Base-by-base conservation (phyloP, 1,284 basidiomycete genomes). In the Schizophyllum amplum region DNA sequence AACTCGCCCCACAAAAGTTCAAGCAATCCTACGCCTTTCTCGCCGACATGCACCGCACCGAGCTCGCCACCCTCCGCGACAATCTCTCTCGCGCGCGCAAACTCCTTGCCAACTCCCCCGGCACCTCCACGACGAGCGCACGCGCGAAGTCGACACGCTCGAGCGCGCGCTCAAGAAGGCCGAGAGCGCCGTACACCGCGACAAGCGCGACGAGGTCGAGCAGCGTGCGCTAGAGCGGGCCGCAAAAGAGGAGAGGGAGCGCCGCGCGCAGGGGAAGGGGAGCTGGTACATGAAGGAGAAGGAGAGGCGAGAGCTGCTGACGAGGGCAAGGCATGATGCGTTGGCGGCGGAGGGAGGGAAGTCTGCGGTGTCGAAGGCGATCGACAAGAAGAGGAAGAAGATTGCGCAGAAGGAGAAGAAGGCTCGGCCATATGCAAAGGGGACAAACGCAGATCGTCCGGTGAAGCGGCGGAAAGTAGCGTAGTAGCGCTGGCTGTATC, bases 311-410 rank as follows among this genome's bases (percentile, higher is more conserved):
- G 80, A 87, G 55, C 64, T 93, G 21, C 66, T 94, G 0, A 72
- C 83, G 58, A 82, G 85, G 58, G 89, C 92, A 13, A 80, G 85
- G 59, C 91, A 90, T 67, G 86, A 92, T 25, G 84, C 85, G 4
- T 75, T 94, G 47, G 86, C 88, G 9, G 78, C 79, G 22, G 72
- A 78, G 54, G 92, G 92, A 1, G 92, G 92, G 4, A 84, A 83
- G 62, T 73, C 78, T 6, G 92, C 92, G 0, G 90, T 95, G 59
- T 91, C 88, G 68, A 93, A 88, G 71, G 90, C 85, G 1, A 83
- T 96, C 47, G 92, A 93, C 66, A 94, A 91, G 78, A 92, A 86
- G 69, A 83, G 90, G 71, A 92, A 84, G 71, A 96, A 95, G 76
- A 75, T 88, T 22, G 80, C 81, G 26, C 90, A 92, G 70, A 94